Evolutionary conservation across 371 early-diverging fungal genomes (phyloP), one percentile per base, ranked within the genome.

Genomic region (Funneliformis caledonium): DNA sequence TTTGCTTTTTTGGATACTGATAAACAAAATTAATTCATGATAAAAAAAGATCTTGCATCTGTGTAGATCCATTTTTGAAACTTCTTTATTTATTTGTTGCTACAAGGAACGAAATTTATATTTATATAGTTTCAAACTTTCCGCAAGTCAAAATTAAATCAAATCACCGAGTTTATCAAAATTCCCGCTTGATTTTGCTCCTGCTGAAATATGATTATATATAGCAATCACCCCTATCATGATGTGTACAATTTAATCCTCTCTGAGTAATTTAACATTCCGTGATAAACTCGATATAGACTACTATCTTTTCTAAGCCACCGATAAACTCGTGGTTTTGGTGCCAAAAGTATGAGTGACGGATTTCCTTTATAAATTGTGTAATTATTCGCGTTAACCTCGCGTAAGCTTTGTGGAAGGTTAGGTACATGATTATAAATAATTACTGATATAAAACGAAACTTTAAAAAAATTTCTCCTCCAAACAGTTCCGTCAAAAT

Each of bases 321-420:
- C 56, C 19, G 56, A 56, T 26, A 26, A 56, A 56, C 56, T 56
- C 56, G 56, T 56, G 56, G 19, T 56, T 56, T 7, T 56, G 3
- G 56, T 16, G 56, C 56, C 26, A 26, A 56, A 56, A 56, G 56
- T 56, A 16, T 56, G 56, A 56, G 19, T 56, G 56, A 56, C 56
- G 56, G 19, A 56, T 56, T 56, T 56, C 56, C 56, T 56, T 56
- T 56, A 56, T 56, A 19, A 56, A 19, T 56, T 56, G 56, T 56
- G 56, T 56, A 56, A 56, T 56, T 56, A 56, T 56, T 56, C 56
- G 56, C 56, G 56, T 56, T 56, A 56, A 56, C 56, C 56, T 56
- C 56, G 56, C 56, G 56, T 56, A 56, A 56, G 56, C 19, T 47
- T 52, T 56, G 56, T 56, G 56, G 7, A 56, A 56, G 56, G 56